A percentile compares a stretch with the other conserved stretches of the same genome.
Conservation (phyloP, 78 protist genomes). For the Isochrysis galbana region DNA sequence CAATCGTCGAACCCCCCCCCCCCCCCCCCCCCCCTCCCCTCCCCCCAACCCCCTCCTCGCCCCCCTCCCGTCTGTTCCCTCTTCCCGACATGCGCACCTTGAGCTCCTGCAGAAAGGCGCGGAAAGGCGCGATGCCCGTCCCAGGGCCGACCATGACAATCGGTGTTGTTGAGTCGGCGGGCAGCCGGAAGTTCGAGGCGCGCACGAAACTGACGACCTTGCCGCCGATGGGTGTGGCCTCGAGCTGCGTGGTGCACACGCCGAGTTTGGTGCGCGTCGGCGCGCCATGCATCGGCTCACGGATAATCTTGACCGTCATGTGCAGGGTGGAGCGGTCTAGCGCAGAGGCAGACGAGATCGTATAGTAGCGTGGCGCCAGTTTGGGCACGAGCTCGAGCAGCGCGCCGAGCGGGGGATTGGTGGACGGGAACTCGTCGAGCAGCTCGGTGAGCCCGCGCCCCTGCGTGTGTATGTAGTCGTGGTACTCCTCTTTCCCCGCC, state of each 20-base stretch:
- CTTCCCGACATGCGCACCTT: too few relatives aligned
- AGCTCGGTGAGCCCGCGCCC: conserved; percentile 32
- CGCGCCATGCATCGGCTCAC: not conserved
- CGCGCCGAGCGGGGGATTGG: not conserved
- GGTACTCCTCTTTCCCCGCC: conserved; percentile 19
- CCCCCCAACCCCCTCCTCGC: too few relatives aligned
- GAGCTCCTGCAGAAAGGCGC: conserved; percentile 39
- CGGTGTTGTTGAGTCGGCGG: conserved; percentile 64
- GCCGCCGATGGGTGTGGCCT: conserved; percentile 14
- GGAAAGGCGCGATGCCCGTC: conserved; percentile 95
- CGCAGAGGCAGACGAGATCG: conserved; percentile 81
- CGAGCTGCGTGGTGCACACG: conserved; percentile 1
- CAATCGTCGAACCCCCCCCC: too few relatives aligned
- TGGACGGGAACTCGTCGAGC: conserved; percentile 17
- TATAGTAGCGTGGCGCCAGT: conserved; percentile 85
- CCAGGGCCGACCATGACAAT: conserved; percentile 93
- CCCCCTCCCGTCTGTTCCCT: too few relatives aligned
- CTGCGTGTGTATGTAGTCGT: too few relatives aligned
- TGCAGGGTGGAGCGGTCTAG: conserved; percentile 49
- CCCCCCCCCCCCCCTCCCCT: too few relatives aligned
- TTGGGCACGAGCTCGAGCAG: conserved; percentile 76
- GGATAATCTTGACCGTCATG: conserved; percentile 64
- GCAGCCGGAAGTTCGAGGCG: conserved; percentile 74
- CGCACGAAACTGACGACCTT: conserved; percentile 74
- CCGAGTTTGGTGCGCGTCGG: not conserved